phyloP scores from a whole-genome alignment of 2,329 filamentous ascomycete genomes.

The Aspergillus piperis region DNA sequence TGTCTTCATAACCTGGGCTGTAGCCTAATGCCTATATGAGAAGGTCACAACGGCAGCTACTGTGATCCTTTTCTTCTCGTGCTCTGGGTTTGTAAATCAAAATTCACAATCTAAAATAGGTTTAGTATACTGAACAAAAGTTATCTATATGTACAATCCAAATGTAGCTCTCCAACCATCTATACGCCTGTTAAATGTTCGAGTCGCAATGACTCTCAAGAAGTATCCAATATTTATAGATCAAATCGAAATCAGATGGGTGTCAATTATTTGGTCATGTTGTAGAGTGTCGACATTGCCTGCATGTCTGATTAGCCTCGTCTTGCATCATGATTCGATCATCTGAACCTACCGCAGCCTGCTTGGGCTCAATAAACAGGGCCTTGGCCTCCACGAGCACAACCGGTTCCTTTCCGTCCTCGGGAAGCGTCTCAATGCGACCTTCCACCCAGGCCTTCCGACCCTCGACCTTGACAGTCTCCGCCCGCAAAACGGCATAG shows the following conservation, averaged over 20 bases:
- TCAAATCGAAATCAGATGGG: not conserved
- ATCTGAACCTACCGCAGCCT: conserved; percentile 67
- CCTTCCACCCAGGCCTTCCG: conserved; percentile 94
- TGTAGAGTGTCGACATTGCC: not conserved
- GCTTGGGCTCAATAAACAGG: conserved; percentile 84
- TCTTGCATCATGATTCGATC: not conserved
- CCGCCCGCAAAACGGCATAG: conserved; percentile 75
- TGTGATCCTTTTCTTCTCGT: too few species aligned
- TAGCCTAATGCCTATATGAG: too few species aligned
- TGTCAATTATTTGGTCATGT: not conserved
- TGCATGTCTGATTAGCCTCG: not conserved
- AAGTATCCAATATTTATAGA: not conserved
- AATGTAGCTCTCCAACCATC: not conserved
- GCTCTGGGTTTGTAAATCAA: too few species aligned
- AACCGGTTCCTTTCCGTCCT: conserved; percentile 62
- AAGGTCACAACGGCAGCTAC: too few species aligned
- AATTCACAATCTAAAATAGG: not conserved
- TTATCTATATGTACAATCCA: not conserved
- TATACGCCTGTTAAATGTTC: conserved; percentile 3
- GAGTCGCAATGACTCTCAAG: not conserved
- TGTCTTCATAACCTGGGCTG: too few species aligned
- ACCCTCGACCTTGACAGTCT: conserved; percentile 83
- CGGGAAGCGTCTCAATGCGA: conserved; percentile 74
- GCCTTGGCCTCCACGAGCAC: conserved; percentile 81
- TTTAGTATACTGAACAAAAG: not conserved